Evolutionary conservation across 768 basidiomycete species (phyloP).

Genomic region (Amanita muscaria): DNA sequence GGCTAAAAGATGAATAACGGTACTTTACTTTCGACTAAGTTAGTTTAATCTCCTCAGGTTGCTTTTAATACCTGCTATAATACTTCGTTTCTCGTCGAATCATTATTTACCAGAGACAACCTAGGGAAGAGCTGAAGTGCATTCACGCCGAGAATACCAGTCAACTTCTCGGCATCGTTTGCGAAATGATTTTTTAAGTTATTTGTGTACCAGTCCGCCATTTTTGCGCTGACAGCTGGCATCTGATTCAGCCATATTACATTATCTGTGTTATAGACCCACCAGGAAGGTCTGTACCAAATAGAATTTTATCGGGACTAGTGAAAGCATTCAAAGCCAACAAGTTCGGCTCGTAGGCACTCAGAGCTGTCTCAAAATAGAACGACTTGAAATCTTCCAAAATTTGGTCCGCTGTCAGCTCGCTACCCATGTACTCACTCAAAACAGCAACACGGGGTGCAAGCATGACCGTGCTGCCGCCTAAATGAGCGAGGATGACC

Average conservation of each 20-base stretch:
- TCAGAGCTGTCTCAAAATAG: slow-evolving; percentile 69
- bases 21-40: not conserved
- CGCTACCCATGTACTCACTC: slow-evolving; percentile 62
- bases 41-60: not conserved
- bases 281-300: slow-evolving; percentile 78
- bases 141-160: slow-evolving; percentile 39
- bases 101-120: slow-evolving; percentile 6
- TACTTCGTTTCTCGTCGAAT: too few relatives aligned
- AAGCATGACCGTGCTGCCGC: slow-evolving; percentile 59
- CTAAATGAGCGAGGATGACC: slow-evolving; percentile 66
- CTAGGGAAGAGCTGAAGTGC: slow-evolving; percentile 43
- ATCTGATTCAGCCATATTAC: not conserved
- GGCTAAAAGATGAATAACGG: slow-evolving; percentile 33
- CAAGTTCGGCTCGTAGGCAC: slow-evolving; percentile 45
- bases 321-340: slow-evolving; percentile 44
- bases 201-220: slow-evolving; percentile 53
- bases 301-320: slow-evolving; percentile 43
- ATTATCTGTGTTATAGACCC: slow-evolving; percentile 6
- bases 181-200: slow-evolving; percentile 42
- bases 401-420: slow-evolving; percentile 54
- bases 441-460: slow-evolving; percentile 63
- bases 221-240: slow-evolving; percentile 48
- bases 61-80: too few relatives aligned
- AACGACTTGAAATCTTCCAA: slow-evolving; percentile 61
- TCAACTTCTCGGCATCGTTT: slow-evolving; percentile 28